Evolutionary conservation across 1,139 yeast species (phyloP).

Genomic region (Arxiozyma slooffiae): DNA sequence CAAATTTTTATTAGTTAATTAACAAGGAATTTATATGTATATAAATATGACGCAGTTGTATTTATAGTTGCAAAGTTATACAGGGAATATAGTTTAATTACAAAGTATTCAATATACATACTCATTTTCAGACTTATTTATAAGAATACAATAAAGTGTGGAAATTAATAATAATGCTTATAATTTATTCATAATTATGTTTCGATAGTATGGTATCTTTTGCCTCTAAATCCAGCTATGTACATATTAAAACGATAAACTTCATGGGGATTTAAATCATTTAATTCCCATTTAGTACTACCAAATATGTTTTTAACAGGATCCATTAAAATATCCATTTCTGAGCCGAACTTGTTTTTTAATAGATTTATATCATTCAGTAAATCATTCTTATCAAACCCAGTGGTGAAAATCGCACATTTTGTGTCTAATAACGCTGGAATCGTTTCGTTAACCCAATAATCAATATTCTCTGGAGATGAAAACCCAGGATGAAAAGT

Average conservation of each 20-base stretch:
- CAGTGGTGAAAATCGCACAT: constrained; percentile 85
- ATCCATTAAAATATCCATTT: constrained; percentile 72
- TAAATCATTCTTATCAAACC: constrained; percentile 71
- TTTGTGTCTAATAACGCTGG: constrained; percentile 85
- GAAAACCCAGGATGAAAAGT: constrained; percentile 92
- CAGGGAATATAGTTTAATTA: not conserved
- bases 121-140: not conserved
- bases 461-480: constrained; percentile 66
- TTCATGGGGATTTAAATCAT: constrained; percentile 84
- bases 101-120: not conserved
- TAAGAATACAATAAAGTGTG: too few species aligned
- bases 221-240: constrained; percentile 87
- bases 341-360: constrained; percentile 53
- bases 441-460: constrained; percentile 84
- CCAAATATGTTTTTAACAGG: constrained; percentile 65
- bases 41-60: not conserved
- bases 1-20: too few species aligned
- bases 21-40: not conserved
- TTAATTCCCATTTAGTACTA: constrained; percentile 88
- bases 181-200: constrained; percentile 6
- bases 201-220: constrained; percentile 78
- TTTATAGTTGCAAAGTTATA: too few species aligned
- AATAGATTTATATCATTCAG: constrained; percentile 66
- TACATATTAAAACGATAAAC: constrained; percentile 85
- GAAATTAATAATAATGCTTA: not conserved